phyloP scores from a whole-genome alignment of 2,329 filamentous ascomycete species.

The Clarireedia homoeocarpa region DNA sequence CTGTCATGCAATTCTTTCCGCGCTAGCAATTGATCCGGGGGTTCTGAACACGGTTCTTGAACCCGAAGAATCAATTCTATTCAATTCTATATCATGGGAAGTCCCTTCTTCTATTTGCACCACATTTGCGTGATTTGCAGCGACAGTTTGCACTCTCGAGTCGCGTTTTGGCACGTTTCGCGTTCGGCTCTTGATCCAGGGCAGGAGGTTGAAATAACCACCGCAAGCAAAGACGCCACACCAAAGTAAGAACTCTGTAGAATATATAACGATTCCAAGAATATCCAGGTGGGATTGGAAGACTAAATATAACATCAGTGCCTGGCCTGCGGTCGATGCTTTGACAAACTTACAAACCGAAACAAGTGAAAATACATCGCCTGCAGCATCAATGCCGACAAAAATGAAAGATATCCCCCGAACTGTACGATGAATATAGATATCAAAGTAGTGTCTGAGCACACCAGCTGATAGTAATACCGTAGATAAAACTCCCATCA shows the following conservation, averaged over 20 bases:
- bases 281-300: conserved; percentile 52
- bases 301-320: conserved; percentile 26
- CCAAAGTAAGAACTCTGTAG: conserved; percentile 58
- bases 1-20: not conserved
- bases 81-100: conserved; percentile 32
- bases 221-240: conserved; percentile 58
- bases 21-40: conserved; percentile 31
- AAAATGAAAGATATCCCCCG: conserved; percentile 67
- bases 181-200: conserved; percentile 42
- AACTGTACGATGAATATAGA: conserved; percentile 57
- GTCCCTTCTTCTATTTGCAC: conserved; percentile 8
- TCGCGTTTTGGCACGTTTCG: conserved; percentile 8
- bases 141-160: conserved; percentile 2
- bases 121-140: not conserved
- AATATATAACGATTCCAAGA: conserved; percentile 59
- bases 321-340: not conserved
- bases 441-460: conserved; percentile 61
- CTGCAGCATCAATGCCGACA: conserved; percentile 60
- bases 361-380: conserved; percentile 58
- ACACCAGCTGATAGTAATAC: conserved; percentile 57
- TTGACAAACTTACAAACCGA: conserved; percentile 40
- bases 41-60: conserved; percentile 50
- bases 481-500: conserved; percentile 62
- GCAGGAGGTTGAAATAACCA: conserved; percentile 54
- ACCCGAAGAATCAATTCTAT: conserved; percentile 49